phyloP scores from a whole-genome alignment of 176 grass and related monocot genomes.

The Triticum urartu region DNA sequence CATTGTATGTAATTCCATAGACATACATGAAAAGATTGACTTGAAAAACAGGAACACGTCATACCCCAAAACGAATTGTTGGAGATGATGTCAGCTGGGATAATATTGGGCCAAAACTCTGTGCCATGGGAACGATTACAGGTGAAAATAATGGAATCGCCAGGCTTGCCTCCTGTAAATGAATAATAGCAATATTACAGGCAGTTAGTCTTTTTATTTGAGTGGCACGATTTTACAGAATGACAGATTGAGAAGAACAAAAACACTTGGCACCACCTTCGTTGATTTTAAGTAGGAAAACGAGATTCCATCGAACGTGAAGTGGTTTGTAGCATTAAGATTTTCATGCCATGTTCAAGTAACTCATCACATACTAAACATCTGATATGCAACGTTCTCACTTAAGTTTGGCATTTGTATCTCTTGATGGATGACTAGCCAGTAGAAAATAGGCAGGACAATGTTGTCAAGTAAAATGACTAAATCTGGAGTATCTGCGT shows the following conservation, averaged over 20 bases:
- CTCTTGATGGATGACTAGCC: not conserved
- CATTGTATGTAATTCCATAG: not conserved
- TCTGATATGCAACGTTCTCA: not conserved
- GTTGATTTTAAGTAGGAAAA: slow-evolving; percentile 24
- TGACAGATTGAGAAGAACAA: not conserved
- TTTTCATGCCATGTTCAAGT: not conserved
- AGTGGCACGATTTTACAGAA: slow-evolving; percentile 8
- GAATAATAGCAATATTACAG: slow-evolving; percentile 14
- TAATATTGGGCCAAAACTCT: slow-evolving; percentile 91
- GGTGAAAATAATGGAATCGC: slow-evolving; percentile 94
- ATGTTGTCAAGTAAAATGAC: not conserved
- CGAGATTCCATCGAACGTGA: not conserved
- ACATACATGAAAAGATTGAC: not conserved
- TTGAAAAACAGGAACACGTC: slow-evolving; percentile 27
- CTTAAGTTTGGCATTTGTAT: not conserved
- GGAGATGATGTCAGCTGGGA: slow-evolving; percentile 80
- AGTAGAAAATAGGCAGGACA: not conserved
- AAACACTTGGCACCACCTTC: not conserved
- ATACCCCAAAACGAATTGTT: slow-evolving; percentile 77
- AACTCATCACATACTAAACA: not conserved
- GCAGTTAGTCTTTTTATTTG: not conserved
- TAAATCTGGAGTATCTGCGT: not conserved
- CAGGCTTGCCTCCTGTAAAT: slow-evolving; percentile 76
- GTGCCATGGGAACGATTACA: slow-evolving; percentile 94
- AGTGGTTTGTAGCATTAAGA: not conserved